A percentile compares a stretch with the other conserved stretches of the same genome.
phyloP scores from a whole-genome alignment of 306 rosid species.

The Fragaria vesca region DNA sequence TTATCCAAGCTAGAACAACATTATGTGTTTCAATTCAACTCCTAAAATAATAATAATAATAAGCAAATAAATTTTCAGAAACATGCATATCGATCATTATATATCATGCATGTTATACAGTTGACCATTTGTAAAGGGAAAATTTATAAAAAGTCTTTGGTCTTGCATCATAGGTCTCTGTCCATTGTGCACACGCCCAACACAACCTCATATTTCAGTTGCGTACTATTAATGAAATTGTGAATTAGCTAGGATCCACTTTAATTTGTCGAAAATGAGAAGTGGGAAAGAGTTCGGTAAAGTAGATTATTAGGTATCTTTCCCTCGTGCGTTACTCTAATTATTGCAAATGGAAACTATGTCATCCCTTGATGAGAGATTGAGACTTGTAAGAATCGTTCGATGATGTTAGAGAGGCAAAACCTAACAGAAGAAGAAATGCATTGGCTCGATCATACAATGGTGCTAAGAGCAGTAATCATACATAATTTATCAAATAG shows the following conservation, averaged over 20 bases:
- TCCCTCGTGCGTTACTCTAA: neutral
- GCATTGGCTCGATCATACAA: no score
- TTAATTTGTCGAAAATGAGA: no score
- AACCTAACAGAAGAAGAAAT: neutral
- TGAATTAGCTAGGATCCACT: neutral
- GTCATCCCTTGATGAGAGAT: neutral
- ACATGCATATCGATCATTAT: neutral
- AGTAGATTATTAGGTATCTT: neutral
- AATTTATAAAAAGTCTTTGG: neutral
- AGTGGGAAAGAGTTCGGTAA: neutral
- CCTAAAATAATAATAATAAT: neutral
- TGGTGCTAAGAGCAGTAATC: neutral
- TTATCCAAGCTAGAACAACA: neutral
- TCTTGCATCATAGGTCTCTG: neutral
- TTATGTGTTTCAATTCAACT: slow-evolving; percentile 13
- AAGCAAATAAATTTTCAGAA: neutral
- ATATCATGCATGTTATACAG: neutral
- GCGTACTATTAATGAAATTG: neutral
- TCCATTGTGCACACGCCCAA: neutral
- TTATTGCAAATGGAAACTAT: neutral
- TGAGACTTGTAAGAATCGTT: neutral
- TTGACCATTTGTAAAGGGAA: neutral
- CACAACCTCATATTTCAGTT: neutral
- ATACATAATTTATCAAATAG: neutral
- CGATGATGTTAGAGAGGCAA: neutral